Evolutionary conservation across 139 green algal genomes (phyloP).

Genomic region (Nannochloris sp.): DNA sequence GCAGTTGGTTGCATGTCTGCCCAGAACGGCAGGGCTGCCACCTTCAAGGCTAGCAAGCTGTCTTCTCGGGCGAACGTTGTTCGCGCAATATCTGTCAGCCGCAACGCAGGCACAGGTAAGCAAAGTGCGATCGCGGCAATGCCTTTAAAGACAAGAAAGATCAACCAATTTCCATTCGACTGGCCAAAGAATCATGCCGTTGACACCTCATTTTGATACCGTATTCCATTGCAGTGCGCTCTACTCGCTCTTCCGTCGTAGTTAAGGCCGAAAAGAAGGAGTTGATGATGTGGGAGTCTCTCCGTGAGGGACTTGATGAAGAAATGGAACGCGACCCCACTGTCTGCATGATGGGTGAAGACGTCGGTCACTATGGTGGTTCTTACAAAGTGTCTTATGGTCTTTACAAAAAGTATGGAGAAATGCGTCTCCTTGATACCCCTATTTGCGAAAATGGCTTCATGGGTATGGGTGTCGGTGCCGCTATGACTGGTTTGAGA

Average conservation of each 20-base stretch:
- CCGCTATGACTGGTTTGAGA: slow-evolving; percentile 90
- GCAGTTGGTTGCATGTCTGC: too few species aligned
- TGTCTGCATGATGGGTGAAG: slow-evolving; percentile 88
- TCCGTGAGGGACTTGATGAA: slow-evolving; percentile 82
- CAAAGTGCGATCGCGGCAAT: too few species aligned
- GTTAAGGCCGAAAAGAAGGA: slow-evolving; percentile 49
- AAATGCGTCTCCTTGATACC: slow-evolving; percentile 88
- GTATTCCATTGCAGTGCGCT: slow-evolving; percentile 25
- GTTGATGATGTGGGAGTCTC: slow-evolving; percentile 88
- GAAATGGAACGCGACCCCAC: slow-evolving; percentile 92
- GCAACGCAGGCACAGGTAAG: slow-evolving; percentile 1
- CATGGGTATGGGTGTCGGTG: slow-evolving; percentile 94
- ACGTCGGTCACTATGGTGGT: slow-evolving; percentile 93
- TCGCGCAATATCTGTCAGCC: neutral
- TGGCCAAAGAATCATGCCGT: neutral
- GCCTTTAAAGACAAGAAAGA: too few species aligned
- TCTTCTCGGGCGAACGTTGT: neutral
- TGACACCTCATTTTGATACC: neutral
- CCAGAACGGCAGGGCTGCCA: too few species aligned
- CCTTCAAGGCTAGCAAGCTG: neutral
- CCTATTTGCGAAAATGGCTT: slow-evolving; percentile 90
- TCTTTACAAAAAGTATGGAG: slow-evolving; percentile 95
- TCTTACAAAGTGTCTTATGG: slow-evolving; percentile 88
- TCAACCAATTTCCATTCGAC: too few species aligned
- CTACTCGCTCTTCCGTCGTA: neutral